A percentile compares a stretch with the other conserved stretches of the same genome.
These are phyloP conservation scores for Hypoxylon sp. DNA, from an alignment of 2,329 filamentous ascomycete genomes.

Conservation along the genomic window DNA sequence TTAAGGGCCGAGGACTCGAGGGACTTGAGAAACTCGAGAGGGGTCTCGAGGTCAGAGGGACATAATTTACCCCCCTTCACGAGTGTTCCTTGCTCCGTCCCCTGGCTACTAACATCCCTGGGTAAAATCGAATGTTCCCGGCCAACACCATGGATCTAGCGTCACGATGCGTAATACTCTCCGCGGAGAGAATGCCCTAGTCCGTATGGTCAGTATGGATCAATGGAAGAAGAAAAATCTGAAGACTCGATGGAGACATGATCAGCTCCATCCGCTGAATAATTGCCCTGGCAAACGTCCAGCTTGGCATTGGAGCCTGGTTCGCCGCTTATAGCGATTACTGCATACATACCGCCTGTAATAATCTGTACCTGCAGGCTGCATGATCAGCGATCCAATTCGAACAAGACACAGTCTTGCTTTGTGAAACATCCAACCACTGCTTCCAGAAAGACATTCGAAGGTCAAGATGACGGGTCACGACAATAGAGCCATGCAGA, in stretches of 20 bases:
- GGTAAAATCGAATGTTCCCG: slow-evolving; percentile 9
- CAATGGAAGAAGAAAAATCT: slow-evolving; percentile 3
- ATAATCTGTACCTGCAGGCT: slow-evolving; percentile 30
- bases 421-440: slow-evolving; percentile 21
- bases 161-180: slow-evolving; percentile 2
- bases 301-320: slow-evolving; percentile 19
- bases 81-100: slow-evolving; percentile 9
- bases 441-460: slow-evolving; percentile 32
- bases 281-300: neutral
- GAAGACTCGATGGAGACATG: slow-evolving; percentile 23
- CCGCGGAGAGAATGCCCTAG: neutral
- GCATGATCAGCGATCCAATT: slow-evolving; percentile 30
- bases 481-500: slow-evolving; percentile 1
- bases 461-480: slow-evolving; percentile 22
- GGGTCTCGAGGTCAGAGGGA: neutral
- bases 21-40: neutral
- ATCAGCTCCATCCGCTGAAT: slow-evolving; percentile 17
- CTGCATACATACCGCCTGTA: slow-evolving; percentile 31
- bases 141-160: neutral
- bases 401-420: slow-evolving; percentile 9
- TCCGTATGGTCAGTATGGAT: slow-evolving; percentile 6
- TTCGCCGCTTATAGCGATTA: slow-evolving; percentile 36
- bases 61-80: slow-evolving; percentile 39
- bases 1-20: slow-evolving; percentile 35
- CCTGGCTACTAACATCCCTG: neutral